Evolutionary conservation across 2,329 filamentous ascomycete genomes (phyloP), one percentile per base, ranked within the genome.

Genomic region (Elsinoe batatas): DNA sequence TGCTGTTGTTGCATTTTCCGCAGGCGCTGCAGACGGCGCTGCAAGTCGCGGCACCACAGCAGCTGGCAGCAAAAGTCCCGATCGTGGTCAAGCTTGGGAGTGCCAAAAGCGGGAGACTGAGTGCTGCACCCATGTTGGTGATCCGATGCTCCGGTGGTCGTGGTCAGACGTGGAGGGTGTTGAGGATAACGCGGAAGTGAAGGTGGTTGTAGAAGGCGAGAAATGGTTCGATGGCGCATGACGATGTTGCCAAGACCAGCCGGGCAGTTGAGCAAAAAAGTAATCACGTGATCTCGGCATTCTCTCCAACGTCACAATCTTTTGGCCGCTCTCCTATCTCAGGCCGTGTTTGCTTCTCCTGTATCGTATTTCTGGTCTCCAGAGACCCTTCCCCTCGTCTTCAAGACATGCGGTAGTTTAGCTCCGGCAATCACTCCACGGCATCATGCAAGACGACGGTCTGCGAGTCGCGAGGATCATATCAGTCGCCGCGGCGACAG

Each of bases 1-100:
- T 91, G 74, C 88, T 95, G 77, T 95, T 97, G 64, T 91, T 88
- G 72, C 91, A 97, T 71, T 96, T 97, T 53, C 93, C 91, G 69
- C 91, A 98, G 11, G 90, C 88, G 69, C 87, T 93, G 75, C 91
- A 97, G 49, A 97, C 85, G 69, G 93, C 91, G 64, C 90, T 95
- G 74, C 91, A 97, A 53, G 93, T 96, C 44, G 93, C 91, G 26
- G 93, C 93, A 68, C 93, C 93, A 70, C 93, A 98, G 74, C 93
- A 98, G 65, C 90, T 96, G 60, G 87, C 89, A 60, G 77, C 86
- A 63, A 90, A 84, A 42, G 87, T 89, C 62, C 88, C 69, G 60
- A 97, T 89, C 55, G 90, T 89, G 70, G 88, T 82, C 63, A 88
- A 74, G 74, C 89, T 89, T 60, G 93, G 93, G 62, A 98, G 71